Base-by-base conservation (phyloP, 1,284 basidiomycete genomes). In the Microbotryum silenes-acaulis region DNA sequence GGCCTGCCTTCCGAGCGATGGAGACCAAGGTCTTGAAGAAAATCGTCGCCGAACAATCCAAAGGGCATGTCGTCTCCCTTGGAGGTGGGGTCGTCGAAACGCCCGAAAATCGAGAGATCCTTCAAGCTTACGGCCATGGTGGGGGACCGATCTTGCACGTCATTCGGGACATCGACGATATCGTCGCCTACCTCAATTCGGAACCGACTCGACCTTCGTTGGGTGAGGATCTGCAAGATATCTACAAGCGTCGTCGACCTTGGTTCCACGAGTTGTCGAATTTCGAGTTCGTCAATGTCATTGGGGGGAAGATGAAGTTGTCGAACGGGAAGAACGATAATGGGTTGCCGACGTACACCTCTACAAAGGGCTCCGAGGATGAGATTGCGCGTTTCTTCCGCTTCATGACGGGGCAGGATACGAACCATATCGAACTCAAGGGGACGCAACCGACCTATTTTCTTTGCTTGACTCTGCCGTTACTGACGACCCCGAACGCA, bases 31-130 rank as follows among this genome's bases (percentile, higher is more conserved):
- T 76, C 45, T 66, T 78, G 20, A 67, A 73, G 59, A 73, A 77
- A 59, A 68, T 78, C 31, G 62, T 78, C 54, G 57, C 62, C 33
- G 68, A 69, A 54, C 59, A 73, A 33, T 65, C 70, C 2, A 73
- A 81, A 25, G 83, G 83, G 3, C 83, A 89, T 74, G 81, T 96
- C 57, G 83, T 96, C 72, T 90, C 88, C 63, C 84, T 97, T n/a
- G 94, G 96, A 14, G 96, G 96, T 6, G 93, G 94, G 0, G 85
- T 98, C 57, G 89, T 97, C 50, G 96, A 98, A 77, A 89, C 85
- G 0, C 81, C 85, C 7, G 82, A 80, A 50, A 87, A 88, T 14
- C 79, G 90, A 45, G 79, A 86, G 21, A 71, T 89, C 8, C 79
- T 97, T 62, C 80, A 83, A 72, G 77, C 81, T 10, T 92, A 91